These are phyloP conservation scores for Xylariaceae sp. DNA, from an alignment of 2,329 filamentous ascomycete genomes.

Conservation along the genomic window DNA sequence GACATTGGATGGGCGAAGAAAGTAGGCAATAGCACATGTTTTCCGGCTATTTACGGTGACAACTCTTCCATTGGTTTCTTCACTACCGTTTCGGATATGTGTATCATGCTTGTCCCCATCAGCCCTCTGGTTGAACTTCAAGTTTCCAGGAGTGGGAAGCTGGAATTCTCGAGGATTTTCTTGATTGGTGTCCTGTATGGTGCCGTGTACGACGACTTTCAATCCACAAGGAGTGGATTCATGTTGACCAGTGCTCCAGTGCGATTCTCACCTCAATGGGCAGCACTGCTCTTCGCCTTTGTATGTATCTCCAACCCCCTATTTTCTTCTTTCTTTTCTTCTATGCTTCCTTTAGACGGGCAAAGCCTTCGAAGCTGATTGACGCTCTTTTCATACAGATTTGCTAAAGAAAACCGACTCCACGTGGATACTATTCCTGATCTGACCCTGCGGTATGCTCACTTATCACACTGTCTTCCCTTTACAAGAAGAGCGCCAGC, in stretches of 20 bases:
- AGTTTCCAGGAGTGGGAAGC: conserved; percentile 13
- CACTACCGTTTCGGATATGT: conserved; percentile 20
- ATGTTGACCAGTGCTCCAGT: no score
- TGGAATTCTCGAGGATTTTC: conserved; percentile 19
- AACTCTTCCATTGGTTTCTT: conserved; percentile 17
- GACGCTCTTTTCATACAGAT: conserved; percentile 18
- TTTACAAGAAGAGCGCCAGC: no score
- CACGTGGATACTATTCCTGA: conserved; percentile 19
- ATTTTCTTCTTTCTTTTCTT: no score
- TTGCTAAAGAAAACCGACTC: conserved; percentile 15
- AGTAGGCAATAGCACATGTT: conserved; percentile 12
- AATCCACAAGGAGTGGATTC: no score
- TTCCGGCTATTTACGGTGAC: conserved; percentile 16
- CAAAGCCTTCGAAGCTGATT: no score
- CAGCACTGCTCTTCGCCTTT: no score
- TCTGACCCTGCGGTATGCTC: conserved; percentile 15
- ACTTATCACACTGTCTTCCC: not conserved
- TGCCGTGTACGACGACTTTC: not conserved
- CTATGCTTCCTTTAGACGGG: no score
- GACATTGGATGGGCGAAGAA: conserved; percentile 12
- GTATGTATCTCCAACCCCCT: no score
- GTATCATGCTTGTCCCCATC: conserved; percentile 20
- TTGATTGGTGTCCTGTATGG: conserved; percentile 20
- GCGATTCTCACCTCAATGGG: no score
- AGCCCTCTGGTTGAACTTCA: conserved; percentile 14